A percentile compares a stretch with the other conserved stretches of the same genome.
Evolutionary conservation across 352 stramenopile genomes (phyloP).

Genomic region (Pythium myriotylum): DNA sequence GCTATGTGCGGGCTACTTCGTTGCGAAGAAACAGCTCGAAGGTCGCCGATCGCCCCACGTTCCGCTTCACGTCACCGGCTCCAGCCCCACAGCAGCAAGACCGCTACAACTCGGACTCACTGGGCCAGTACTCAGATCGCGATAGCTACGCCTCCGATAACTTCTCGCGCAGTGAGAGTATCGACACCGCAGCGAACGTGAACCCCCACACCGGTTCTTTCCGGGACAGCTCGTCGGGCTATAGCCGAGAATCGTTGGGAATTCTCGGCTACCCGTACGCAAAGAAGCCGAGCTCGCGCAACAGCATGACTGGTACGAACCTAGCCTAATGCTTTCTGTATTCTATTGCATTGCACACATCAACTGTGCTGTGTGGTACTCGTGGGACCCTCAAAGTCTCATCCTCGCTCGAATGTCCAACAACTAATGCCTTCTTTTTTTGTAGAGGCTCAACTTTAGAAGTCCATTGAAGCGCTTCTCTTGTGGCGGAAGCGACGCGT

Average conservation of each 20-base stretch:
- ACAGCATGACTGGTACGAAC: conserved; percentile 48
- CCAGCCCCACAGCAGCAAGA: conserved; percentile 2
- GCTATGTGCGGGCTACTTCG: conserved; percentile 69
- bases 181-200: neutral
- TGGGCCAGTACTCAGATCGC: conserved; percentile 24
- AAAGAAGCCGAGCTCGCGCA: conserved; percentile 64
- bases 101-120: conserved; percentile 8
- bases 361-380: conserved; percentile 1
- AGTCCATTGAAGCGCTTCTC: conserved; percentile 21
- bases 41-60: conserved; percentile 8
- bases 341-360: conserved; percentile 10
- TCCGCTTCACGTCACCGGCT: conserved; percentile 21
- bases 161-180: conserved; percentile 1
- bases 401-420: neutral
- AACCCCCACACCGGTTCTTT: conserved; percentile 40
- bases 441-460: conserved; percentile 30
- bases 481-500: neutral
- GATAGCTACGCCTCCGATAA: conserved; percentile 28
- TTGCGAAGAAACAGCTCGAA: conserved; percentile 55
- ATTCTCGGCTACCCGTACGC: conserved; percentile 85
- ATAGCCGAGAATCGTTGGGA: conserved; percentile 76
- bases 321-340: conserved; percentile 14
- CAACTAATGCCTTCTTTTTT: conserved; percentile 14
- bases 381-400: no score
- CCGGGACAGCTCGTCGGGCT: conserved; percentile 52